A percentile compares a stretch with the other conserved stretches of the same genome.
phyloP scores from a whole-genome alignment of 2,329 filamentous ascomycete species.

The Clonostachys sp. region DNA sequence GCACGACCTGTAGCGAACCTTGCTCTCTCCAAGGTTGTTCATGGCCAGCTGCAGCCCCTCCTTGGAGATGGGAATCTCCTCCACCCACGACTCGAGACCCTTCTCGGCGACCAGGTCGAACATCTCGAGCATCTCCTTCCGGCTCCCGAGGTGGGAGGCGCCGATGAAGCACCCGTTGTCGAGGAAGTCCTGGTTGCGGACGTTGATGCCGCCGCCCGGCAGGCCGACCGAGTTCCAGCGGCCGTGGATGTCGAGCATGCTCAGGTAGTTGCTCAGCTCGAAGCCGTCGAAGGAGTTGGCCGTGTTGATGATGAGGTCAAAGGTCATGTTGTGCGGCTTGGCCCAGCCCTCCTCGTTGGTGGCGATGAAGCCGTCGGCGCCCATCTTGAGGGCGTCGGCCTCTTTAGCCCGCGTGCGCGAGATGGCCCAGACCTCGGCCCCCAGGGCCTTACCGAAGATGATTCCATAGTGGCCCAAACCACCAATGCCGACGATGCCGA shows the following conservation, averaged over 20 bases:
- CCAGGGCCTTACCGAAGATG: slow-evolving; percentile 64
- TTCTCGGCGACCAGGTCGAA: slow-evolving; percentile 66
- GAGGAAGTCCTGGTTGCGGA: slow-evolving; percentile 72
- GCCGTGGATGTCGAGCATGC: slow-evolving; percentile 76
- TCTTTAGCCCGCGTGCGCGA: slow-evolving; percentile 57
- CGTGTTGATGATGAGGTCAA: slow-evolving; percentile 74
- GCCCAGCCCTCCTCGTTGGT: slow-evolving; percentile 55
- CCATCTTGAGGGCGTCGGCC: slow-evolving; percentile 52
- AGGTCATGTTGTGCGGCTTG: slow-evolving; percentile 53
- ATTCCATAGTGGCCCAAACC: slow-evolving; percentile 70
- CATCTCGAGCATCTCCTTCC: slow-evolving; percentile 69
- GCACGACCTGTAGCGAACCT: slow-evolving; percentile 72
- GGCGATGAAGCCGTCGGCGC: slow-evolving; percentile 56
- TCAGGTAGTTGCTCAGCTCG: slow-evolving; percentile 68
- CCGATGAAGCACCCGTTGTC: slow-evolving; percentile 71
- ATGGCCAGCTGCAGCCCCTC: slow-evolving; percentile 68
- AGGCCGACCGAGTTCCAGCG: slow-evolving; percentile 77
- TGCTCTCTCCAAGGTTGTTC: slow-evolving; percentile 63
- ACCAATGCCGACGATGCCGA: slow-evolving; percentile 69
- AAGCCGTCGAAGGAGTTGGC: slow-evolving; percentile 66
- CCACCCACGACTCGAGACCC: slow-evolving; percentile 65
- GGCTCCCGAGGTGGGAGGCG: slow-evolving; percentile 65
- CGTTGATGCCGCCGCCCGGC: slow-evolving; percentile 68
- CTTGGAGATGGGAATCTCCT: slow-evolving; percentile 69
- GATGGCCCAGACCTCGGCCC: slow-evolving; percentile 58